Conservation (phyloP, 2,329 filamentous ascomycete genomes). For the Albophoma yamanashiensis region DNA sequence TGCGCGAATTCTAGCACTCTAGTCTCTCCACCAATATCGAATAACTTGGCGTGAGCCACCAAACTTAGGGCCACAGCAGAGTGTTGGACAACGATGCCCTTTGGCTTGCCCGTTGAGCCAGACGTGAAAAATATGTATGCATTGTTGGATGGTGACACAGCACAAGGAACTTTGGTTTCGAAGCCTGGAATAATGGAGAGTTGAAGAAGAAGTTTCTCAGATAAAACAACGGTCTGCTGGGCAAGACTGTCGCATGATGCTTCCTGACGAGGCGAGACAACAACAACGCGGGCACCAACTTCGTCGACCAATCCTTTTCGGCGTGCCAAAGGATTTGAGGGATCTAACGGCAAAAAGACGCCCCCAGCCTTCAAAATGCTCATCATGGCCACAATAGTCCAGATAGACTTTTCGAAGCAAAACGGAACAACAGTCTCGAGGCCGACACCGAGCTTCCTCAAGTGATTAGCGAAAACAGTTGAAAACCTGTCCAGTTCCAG, state of each 20-base stretch:
- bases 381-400: background rate
- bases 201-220: background rate
- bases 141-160: background rate
- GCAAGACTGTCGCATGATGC: background rate
- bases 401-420: background rate
- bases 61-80: background rate
- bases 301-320: background rate
- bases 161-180: background rate
- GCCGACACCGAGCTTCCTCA: background rate
- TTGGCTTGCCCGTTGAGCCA: background rate
- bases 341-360: background rate
- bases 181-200: background rate
- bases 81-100: background rate
- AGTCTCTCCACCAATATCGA: background rate
- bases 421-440: background rate
- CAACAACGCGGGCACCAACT: background rate
- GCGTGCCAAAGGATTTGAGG: background rate
- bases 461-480: background rate
- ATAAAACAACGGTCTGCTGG: background rate
- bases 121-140: background rate
- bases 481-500: background rate
- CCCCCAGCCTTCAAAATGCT: background rate
- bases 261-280: background rate
- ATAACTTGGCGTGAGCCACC: background rate
- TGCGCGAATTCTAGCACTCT: background rate